Percentiles rank a stretch among this genome's conserved stretches.
Evolutionary conservation across 1,139 yeast species (phyloP).

Genomic region (Yamadazyma membranifaciens): DNA sequence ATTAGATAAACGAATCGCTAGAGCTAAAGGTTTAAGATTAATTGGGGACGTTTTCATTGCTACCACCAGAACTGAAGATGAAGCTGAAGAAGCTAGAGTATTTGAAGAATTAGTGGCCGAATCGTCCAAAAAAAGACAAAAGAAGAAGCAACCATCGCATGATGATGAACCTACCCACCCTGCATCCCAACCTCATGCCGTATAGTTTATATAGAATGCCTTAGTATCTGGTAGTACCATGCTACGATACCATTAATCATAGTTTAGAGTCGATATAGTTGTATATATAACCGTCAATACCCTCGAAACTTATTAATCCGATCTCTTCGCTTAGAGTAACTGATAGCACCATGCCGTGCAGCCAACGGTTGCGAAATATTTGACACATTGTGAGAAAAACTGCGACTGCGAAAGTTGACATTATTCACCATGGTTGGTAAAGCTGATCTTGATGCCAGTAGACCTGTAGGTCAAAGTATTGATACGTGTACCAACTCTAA

Average conservation of each 20-base stretch:
- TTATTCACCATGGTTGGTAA: constrained; percentile 10
- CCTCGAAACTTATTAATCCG: background rate
- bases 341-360: background rate
- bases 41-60: constrained; percentile 72
- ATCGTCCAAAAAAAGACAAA: constrained; percentile 76
- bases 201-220: no score
- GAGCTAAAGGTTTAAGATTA: constrained; percentile 76
- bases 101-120: constrained; percentile 93
- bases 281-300: background rate
- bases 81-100: constrained; percentile 86
- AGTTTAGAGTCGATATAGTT: no score
- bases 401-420: background rate
- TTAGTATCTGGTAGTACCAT: no score
- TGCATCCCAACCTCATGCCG: no score
- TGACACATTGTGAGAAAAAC: background rate
- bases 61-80: constrained; percentile 73
- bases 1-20: constrained; percentile 55
- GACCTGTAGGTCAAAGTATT: constrained; percentile 11
- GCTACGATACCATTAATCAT: no score
- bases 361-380: background rate
- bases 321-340: background rate
- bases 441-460: constrained; percentile 5
- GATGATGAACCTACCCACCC: no score
- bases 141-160: constrained; percentile 28
- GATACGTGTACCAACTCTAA: constrained; percentile 81